Percentiles rank a stretch among this genome's conserved stretches.
Conservation (phyloP, 1,284 basidiomycete species). For the Pseudozyma tsukubaensis region DNA sequence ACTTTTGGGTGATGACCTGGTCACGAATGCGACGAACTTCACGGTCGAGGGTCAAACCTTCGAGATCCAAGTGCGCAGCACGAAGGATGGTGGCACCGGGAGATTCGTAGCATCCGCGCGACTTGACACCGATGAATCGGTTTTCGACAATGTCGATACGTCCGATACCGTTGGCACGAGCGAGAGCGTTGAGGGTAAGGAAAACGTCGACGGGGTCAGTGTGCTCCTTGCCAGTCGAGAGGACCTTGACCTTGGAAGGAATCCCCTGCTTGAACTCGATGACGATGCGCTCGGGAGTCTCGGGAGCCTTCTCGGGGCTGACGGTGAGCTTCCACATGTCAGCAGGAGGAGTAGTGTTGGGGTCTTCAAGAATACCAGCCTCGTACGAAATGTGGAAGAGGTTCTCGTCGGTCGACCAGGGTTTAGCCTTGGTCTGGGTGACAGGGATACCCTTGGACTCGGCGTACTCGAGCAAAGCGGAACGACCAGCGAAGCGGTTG, state of each 20-base stretch:
- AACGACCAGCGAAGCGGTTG: conserved; percentile 94
- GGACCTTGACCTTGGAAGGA: conserved; percentile 69
- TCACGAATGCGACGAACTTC: conserved; percentile 95
- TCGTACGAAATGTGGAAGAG: conserved; percentile 99
- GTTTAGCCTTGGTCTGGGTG: conserved; percentile 93
- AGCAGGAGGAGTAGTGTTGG: conserved; percentile 90
- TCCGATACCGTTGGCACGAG: conserved; percentile 93
- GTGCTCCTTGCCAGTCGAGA: conserved; percentile 63
- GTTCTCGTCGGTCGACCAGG: conserved; percentile 97
- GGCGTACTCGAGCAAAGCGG: conserved; percentile 90
- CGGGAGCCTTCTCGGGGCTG: conserved; percentile 84
- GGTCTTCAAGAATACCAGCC: conserved; percentile 97
- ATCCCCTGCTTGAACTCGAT: conserved; percentile 81
- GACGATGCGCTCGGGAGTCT: conserved; percentile 80
- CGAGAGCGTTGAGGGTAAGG: conserved; percentile 88
- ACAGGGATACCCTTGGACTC: conserved; percentile 91
- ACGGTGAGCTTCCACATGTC: conserved; percentile 99
- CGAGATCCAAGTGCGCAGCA: conserved; percentile 93
- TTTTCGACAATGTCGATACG: conserved; percentile 99
- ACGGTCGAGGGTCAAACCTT: conserved; percentile 95
- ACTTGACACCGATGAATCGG: conserved; percentile 98
- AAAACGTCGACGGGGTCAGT: conserved; percentile 97
- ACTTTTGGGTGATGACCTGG: conserved; percentile 90
- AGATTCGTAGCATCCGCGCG: conserved; percentile 97
- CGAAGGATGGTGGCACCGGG: conserved; percentile 96